A percentile compares a stretch with the other conserved stretches of the same genome.
Evolutionary conservation across 495 filamentous ascomycete genomes (phyloP).

Genomic region (Podospora sp.): DNA sequence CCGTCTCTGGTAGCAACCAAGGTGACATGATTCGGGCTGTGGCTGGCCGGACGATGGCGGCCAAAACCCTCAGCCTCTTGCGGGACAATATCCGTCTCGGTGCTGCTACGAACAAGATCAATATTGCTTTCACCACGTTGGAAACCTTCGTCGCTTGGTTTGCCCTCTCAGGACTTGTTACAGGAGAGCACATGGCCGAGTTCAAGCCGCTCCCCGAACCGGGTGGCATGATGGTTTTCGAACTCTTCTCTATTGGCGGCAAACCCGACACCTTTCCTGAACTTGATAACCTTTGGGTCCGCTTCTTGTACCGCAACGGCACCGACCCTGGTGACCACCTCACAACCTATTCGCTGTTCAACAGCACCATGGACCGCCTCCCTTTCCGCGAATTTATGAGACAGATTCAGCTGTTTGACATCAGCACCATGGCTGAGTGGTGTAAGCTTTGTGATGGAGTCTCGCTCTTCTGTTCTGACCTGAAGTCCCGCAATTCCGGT

Average conservation of each 20-base stretch:
- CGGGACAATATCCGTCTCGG: slow-evolving; percentile 33
- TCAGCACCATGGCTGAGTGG: slow-evolving; percentile 34
- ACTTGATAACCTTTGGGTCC: slow-evolving; percentile 38
- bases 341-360: slow-evolving; percentile 37
- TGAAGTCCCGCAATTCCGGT: slow-evolving; percentile 5
- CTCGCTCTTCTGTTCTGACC: slow-evolving; percentile 34
- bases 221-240: slow-evolving; percentile 46
- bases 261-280: slow-evolving; percentile 28
- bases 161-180: slow-evolving; percentile 36
- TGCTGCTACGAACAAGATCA: slow-evolving; percentile 39
- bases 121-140: slow-evolving; percentile 45
- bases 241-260: slow-evolving; percentile 42
- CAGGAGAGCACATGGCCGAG: slow-evolving; percentile 18
- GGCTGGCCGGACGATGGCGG: slow-evolving; percentile 45
- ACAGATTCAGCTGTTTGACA: slow-evolving; percentile 29
- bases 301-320: slow-evolving; percentile 45
- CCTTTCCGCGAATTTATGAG: slow-evolving; percentile 31
- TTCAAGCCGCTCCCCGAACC: slow-evolving; percentile 42
- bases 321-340: slow-evolving; percentile 29
- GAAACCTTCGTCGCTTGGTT: slow-evolving; percentile 49
- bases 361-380: slow-evolving; percentile 31
- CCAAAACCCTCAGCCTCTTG: slow-evolving; percentile 34
- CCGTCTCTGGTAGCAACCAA: slow-evolving; percentile 27
- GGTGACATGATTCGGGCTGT: slow-evolving; percentile 45
- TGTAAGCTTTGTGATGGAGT: slow-evolving; percentile 35